A percentile compares a stretch with the other conserved stretches of the same genome.
Evolutionary conservation across 2,329 filamentous ascomycete species (phyloP).

Genomic region (Neophaeococcomyces aloes): DNA sequence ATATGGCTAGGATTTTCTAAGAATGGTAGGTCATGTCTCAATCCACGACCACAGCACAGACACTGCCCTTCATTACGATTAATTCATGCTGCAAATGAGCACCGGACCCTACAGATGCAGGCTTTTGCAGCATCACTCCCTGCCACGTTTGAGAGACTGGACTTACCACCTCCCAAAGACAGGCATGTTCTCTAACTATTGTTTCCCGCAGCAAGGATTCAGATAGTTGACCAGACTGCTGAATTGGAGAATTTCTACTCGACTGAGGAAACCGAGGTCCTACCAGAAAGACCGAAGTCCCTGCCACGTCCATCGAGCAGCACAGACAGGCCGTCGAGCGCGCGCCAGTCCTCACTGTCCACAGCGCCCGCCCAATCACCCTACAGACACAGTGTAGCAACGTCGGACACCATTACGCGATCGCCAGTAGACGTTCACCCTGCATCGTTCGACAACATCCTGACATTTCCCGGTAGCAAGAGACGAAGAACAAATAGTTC

Average conservation of each 20-base stretch:
- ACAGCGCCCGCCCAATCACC: slow-evolving; percentile 10
- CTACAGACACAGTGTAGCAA: slow-evolving; percentile 7
- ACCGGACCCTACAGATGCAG: too few relatives aligned
- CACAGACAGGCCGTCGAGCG: slow-evolving; percentile 6
- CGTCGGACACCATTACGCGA: slow-evolving; percentile 10
- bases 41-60: not conserved
- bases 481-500: slow-evolving; percentile 10
- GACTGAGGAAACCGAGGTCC: slow-evolving; percentile 12
- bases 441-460: slow-evolving; percentile 8
- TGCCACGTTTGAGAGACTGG: not conserved
- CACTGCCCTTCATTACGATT: slow-evolving; percentile 8
- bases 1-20: slow-evolving; percentile 21
- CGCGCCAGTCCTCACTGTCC: slow-evolving; percentile 7
- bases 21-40: slow-evolving; percentile 18
- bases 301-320: slow-evolving; percentile 9
- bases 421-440: slow-evolving; percentile 13
- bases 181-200: not conserved
- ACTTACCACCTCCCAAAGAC: not conserved
- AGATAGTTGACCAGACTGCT: slow-evolving; percentile 21
- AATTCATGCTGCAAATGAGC: not conserved
- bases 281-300: slow-evolving; percentile 9
- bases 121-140: too few relatives aligned
- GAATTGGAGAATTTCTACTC: slow-evolving; percentile 22
- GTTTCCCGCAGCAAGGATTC: slow-evolving; percentile 16
- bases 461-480: not conserved